phyloP scores from a whole-genome alignment of 2,329 filamentous ascomycete species.

The Aspergillus japonicus region DNA sequence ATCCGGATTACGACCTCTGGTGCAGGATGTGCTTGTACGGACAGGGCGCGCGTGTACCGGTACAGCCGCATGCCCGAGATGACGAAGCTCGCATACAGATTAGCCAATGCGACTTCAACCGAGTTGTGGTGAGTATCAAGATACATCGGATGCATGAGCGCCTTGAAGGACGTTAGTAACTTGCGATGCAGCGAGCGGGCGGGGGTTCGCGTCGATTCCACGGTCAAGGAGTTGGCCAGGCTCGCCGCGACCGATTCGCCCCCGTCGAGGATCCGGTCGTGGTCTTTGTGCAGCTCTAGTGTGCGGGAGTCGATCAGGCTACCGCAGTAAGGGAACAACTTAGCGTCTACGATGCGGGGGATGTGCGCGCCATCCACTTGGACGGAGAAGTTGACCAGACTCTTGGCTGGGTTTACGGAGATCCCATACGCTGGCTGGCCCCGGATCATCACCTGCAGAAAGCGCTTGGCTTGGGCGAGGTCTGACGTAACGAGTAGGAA shows the following conservation, averaged over 20 bases:
- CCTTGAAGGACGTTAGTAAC: constrained; percentile 71
- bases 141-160: constrained; percentile 67
- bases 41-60: constrained; percentile 61
- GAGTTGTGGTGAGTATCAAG: constrained; percentile 69
- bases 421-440: constrained; percentile 81
- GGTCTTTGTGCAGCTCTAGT: constrained; percentile 71
- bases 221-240: constrained; percentile 71
- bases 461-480: constrained; percentile 63
- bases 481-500: constrained; percentile 84
- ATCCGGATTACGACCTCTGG: constrained; percentile 62
- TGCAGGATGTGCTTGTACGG: constrained; percentile 52
- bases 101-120: constrained; percentile 64
- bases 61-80: constrained; percentile 76
- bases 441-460: constrained; percentile 75
- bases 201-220: constrained; percentile 70
- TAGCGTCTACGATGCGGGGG: constrained; percentile 47
- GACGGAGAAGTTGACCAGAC: constrained; percentile 77
- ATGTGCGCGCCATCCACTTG: constrained; percentile 55
- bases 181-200: constrained; percentile 80
- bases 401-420: constrained; percentile 72
- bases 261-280: constrained; percentile 49
- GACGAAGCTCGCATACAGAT: constrained; percentile 70
- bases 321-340: constrained; percentile 83
- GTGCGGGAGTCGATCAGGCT: constrained; percentile 71
- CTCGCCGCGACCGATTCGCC: constrained; percentile 53